A percentile compares a stretch with the other conserved stretches of the same genome.
phyloP scores from a whole-genome alignment of 2,329 filamentous ascomycete genomes.

The Aspergillus sp. region DNA sequence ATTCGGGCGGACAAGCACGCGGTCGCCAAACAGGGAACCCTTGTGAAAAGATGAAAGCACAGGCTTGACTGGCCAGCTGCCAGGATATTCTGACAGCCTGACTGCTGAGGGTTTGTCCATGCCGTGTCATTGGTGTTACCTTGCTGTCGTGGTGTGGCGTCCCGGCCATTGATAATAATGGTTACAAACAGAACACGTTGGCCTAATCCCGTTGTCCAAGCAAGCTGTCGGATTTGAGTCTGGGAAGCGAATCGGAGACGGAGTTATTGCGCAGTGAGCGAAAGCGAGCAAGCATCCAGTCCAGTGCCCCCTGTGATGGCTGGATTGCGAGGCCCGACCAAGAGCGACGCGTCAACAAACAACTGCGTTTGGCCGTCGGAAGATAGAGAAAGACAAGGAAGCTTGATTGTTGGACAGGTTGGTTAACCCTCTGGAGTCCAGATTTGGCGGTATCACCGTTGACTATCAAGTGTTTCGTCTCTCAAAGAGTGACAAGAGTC shows the following conservation, averaged over 20 bases:
- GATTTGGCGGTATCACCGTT: background rate
- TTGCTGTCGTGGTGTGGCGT: background rate
- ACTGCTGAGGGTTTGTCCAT: background rate
- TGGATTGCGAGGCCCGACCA: background rate
- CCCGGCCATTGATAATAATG: background rate
- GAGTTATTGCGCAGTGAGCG: background rate
- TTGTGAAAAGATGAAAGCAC: background rate
- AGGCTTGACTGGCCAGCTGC: background rate
- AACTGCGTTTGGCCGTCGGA: background rate
- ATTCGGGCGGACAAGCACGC: constrained; percentile 5
- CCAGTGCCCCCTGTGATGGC: background rate
- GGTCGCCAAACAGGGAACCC: background rate
- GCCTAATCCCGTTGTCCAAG: background rate
- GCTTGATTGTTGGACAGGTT: background rate
- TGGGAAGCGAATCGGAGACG: background rate
- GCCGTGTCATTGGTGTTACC: constrained; percentile 3
- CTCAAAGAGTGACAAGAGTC: background rate
- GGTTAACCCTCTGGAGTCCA: background rate
- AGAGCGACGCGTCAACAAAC: background rate
- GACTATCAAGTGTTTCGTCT: too few relatives aligned
- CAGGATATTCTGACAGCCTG: background rate
- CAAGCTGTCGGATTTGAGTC: background rate
- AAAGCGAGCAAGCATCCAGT: too few relatives aligned
- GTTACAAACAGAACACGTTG: constrained; percentile 1
- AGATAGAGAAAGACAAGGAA: background rate